Evolutionary conservation across 345 rosid genomes (phyloP).

Genomic region (Eucalyptus sp.): DNA sequence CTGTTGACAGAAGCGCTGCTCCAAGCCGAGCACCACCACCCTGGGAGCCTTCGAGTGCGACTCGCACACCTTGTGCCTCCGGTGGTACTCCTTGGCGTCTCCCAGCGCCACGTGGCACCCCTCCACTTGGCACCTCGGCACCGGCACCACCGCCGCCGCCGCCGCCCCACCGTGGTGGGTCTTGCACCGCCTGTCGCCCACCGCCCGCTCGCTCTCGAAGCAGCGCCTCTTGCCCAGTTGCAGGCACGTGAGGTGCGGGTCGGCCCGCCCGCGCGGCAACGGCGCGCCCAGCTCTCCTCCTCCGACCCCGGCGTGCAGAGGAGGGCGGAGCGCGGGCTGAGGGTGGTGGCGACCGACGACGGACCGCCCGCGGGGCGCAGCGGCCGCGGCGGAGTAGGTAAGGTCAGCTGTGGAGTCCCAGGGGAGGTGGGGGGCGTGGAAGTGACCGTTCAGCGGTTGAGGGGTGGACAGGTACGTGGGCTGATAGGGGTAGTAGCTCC

Average conservation of each 20-base stretch:
- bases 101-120: conserved; percentile 54
- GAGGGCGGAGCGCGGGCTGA: not conserved
- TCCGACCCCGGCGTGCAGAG: not conserved
- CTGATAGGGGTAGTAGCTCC: not conserved
- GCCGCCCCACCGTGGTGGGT: not conserved
- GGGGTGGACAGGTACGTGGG: not conserved
- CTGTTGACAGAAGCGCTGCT: conserved; percentile 85
- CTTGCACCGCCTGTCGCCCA: not conserved
- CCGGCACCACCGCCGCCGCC: not conserved
- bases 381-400: not conserved
- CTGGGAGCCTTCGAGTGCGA: conserved; percentile 64
- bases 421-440: not conserved
- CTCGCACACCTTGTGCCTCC: conserved; percentile 78
- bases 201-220: conserved; percentile 18
- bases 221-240: conserved; percentile 47
- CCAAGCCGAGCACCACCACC: conserved; percentile 52
- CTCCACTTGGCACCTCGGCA: conserved; percentile 66
- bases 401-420: not conserved
- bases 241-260: conserved; percentile 41
- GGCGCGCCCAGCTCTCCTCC: not conserved
- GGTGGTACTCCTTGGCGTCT: conserved; percentile 62
- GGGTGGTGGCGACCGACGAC: not conserved
- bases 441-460: not conserved
- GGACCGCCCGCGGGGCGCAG: not conserved
- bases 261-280: conserved; percentile 6